phyloP scores from a whole-genome alignment of 441 rosid genomes.

The Capsella rubella region DNA sequence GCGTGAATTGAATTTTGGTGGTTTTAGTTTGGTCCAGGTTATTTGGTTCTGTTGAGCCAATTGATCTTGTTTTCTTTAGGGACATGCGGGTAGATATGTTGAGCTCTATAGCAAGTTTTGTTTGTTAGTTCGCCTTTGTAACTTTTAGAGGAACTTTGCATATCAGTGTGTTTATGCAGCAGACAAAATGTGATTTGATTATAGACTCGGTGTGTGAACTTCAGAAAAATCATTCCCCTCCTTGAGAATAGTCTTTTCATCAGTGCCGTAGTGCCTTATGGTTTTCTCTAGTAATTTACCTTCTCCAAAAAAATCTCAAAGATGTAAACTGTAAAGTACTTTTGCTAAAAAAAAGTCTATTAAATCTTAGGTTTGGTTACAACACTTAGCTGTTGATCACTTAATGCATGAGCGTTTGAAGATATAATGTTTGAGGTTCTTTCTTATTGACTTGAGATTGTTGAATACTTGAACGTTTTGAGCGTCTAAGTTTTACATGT shows the following conservation, averaged over 20 bases:
- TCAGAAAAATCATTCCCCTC: not conserved
- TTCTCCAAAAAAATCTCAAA: not conserved
- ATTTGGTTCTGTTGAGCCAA: not conserved
- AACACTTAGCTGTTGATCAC: not conserved
- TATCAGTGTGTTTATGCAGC: constrained; percentile 17
- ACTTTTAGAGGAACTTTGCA: not conserved
- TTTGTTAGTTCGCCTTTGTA: constrained; percentile 8
- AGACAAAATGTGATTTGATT: not conserved
- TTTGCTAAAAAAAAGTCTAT: not conserved
- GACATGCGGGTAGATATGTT: constrained; percentile 4
- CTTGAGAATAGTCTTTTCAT: not conserved
- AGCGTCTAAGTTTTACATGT: constrained; percentile 21
- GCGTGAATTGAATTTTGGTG: constrained; percentile 14
- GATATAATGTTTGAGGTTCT: constrained; percentile 4
- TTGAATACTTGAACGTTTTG: constrained; percentile 1
- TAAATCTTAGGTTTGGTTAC: not conserved
- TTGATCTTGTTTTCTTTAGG: not conserved
- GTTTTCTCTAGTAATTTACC: constrained; percentile 3
- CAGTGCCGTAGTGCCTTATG: not conserved
- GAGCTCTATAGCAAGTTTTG: not conserved
- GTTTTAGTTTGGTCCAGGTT: not conserved
- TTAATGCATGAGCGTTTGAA: not conserved
- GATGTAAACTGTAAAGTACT: constrained; percentile 9
- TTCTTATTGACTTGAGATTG: constrained; percentile 4
- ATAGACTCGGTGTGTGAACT: not conserved